Conservation (phyloP, 257 asterid species). For the Coffea eugenioides region DNA sequence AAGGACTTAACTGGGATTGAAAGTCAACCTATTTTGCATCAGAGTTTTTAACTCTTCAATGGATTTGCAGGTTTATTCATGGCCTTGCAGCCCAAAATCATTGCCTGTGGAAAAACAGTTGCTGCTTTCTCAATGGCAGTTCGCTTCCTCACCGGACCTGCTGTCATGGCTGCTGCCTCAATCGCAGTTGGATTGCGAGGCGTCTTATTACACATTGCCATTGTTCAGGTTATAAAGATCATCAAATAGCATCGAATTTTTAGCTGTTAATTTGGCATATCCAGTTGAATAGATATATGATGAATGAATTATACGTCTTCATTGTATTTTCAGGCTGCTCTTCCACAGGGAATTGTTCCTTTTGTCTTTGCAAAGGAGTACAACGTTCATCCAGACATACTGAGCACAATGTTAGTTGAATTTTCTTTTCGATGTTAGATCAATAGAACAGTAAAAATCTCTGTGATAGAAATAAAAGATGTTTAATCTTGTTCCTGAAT, state of each 20-base stretch:
- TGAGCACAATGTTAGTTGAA: constrained; percentile 47
- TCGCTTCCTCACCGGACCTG: constrained; percentile 46
- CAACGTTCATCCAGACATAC: constrained; percentile 47
- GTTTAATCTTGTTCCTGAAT: not conserved
- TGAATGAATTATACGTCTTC: not conserved
- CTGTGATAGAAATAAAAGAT: not conserved
- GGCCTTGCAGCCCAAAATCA: constrained; percentile 49
- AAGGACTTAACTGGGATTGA: not conserved
- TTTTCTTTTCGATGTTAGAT: not conserved
- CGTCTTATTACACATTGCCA: constrained; percentile 36
- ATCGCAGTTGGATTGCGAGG: constrained; percentile 42
- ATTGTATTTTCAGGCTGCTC: constrained; percentile 34
- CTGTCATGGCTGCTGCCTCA: constrained; percentile 54
- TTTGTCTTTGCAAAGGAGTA: constrained; percentile 51
- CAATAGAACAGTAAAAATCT: not conserved
- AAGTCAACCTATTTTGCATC: too few species aligned
- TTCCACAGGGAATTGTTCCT: constrained; percentile 52
- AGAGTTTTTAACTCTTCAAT: not conserved
- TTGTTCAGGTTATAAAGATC: constrained; percentile 33
- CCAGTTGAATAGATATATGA: not conserved
- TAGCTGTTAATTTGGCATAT: not conserved
- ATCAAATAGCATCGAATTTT: too few species aligned
- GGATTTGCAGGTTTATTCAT: constrained; percentile 42
- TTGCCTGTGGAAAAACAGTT: constrained; percentile 45
- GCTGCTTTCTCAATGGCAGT: constrained; percentile 44